Percentiles rank a stretch among this genome's conserved stretches.
These are phyloP conservation scores for Glutinoglossum americanum DNA, from an alignment of 495 filamentous ascomycete genomes.

Conservation along the genomic window DNA sequence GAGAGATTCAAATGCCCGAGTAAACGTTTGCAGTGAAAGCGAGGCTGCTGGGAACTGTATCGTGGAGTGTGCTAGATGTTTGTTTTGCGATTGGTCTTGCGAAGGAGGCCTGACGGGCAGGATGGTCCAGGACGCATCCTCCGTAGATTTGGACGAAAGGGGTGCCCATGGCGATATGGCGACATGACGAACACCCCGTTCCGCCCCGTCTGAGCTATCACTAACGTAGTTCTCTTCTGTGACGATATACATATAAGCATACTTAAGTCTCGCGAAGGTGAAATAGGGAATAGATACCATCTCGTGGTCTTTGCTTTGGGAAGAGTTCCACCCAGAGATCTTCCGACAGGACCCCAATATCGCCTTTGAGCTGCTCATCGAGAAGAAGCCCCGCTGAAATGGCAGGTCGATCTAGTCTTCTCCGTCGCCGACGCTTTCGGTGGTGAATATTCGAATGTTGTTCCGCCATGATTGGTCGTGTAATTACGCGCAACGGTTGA, in stretches of 20 bases:
- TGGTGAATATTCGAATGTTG: conserved; percentile 5
- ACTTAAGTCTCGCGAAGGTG: background rate
- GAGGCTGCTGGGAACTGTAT: conserved; percentile 67
- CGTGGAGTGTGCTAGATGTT: conserved; percentile 43
- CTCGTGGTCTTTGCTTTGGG: conserved; percentile 23
- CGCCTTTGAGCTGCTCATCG: conserved; percentile 70
- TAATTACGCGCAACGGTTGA: background rate
- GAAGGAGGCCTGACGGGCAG: conserved; percentile 41
- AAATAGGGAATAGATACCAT: background rate
- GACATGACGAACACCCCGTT: conserved; percentile 30
- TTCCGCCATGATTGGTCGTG: background rate
- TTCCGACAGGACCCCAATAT: conserved; percentile 68
- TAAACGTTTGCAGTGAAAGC: conserved; percentile 55
- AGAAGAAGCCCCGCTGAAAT: conserved; percentile 42
- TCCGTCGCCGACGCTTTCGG: conserved; percentile 24
- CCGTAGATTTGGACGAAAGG: conserved; percentile 26
- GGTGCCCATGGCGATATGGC: conserved; percentile 70
- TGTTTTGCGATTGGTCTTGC: conserved; percentile 22
- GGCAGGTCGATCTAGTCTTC: conserved; percentile 28
- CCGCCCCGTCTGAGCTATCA: conserved; percentile 4
- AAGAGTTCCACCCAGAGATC: conserved; percentile 72
- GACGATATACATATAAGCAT: background rate
- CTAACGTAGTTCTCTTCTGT: background rate
- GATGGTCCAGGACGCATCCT: conserved; percentile 59
- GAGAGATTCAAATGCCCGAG: conserved; percentile 33